Evolutionary conservation across 2,329 filamentous ascomycete genomes (phyloP).

Genomic region (Alternaria novae-zelandiae): DNA sequence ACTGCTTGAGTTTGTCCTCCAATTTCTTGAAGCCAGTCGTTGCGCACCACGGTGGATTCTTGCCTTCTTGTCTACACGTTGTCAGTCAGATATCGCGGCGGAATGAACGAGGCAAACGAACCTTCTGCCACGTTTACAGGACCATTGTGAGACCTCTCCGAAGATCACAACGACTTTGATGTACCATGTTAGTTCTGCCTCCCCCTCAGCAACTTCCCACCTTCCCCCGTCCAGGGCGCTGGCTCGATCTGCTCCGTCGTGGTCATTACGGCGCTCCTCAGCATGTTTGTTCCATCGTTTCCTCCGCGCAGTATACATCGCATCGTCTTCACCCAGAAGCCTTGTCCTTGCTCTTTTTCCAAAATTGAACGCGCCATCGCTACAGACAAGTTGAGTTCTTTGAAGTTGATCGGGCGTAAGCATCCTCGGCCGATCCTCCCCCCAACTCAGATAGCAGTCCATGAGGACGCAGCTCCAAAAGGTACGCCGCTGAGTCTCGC

Average conservation of each 20-base stretch:
- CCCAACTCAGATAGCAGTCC: constrained; percentile 72
- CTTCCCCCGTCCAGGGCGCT: constrained; percentile 49
- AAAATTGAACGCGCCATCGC: constrained; percentile 69
- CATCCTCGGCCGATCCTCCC: constrained; percentile 66
- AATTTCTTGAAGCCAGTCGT: constrained; percentile 63
- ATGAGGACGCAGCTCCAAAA: constrained; percentile 79
- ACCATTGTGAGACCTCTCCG: constrained; percentile 64
- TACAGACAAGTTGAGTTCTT: constrained; percentile 70
- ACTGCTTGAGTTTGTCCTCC: constrained; percentile 58
- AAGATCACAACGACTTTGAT: constrained; percentile 63
- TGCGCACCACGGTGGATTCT: constrained; percentile 66
- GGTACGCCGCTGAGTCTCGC: constrained; percentile 70
- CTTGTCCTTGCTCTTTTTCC: constrained; percentile 62
- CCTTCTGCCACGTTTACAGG: constrained; percentile 63
- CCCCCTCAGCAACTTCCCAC: constrained; percentile 60
- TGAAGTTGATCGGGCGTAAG: constrained; percentile 64
- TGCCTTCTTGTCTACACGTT: constrained; percentile 40
- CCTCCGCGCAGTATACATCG: constrained; percentile 19
- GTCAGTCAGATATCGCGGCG: constrained; percentile 9
- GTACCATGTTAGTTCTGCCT: constrained; percentile 58
- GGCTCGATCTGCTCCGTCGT: not conserved
- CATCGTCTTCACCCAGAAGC: constrained; percentile 26
- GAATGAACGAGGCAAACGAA: constrained; percentile 32
- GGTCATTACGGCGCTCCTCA: constrained; percentile 2
- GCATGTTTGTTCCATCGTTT: constrained; percentile 6